Evolutionary conservation across 371 early-diverging fungal genomes (phyloP).

Genomic region (Rhizopus microsporus): DNA sequence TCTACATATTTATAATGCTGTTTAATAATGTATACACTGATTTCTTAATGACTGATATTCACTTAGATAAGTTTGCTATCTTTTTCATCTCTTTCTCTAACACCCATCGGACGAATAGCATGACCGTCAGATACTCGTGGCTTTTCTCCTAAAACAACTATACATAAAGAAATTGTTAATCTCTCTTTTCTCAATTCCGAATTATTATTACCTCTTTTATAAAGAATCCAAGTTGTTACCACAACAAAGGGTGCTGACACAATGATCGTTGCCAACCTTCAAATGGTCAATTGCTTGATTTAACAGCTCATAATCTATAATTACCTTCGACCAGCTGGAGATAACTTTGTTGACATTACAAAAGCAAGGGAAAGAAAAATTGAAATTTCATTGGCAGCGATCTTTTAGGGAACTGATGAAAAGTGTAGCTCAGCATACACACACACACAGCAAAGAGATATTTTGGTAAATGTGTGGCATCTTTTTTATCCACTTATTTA

Average conservation of each 20-base stretch:
- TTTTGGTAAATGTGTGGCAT: too few relatives aligned
- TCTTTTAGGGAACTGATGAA: too few relatives aligned
- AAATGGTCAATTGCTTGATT: not conserved
- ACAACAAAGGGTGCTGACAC: conserved; percentile 48
- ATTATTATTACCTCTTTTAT: conserved; percentile 39
- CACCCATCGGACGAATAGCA: conserved; percentile 45
- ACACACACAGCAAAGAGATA: too few relatives aligned
- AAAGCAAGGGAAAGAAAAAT: not conserved
- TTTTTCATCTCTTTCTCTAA: conserved; percentile 30
- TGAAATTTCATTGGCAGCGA: too few relatives aligned
- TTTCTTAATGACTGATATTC: not conserved
- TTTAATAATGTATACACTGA: too few relatives aligned
- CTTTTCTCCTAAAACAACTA: conserved; percentile 49
- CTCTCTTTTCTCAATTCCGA: not conserved
- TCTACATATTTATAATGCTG: too few relatives aligned
- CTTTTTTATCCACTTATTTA: not conserved
- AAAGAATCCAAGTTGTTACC: conserved; percentile 46
- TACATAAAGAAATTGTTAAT: conserved; percentile 1
- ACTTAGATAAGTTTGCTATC: conserved; percentile 13
- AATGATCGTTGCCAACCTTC: conserved; percentile 46
- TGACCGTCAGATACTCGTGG: conserved; percentile 37
- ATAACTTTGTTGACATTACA: conserved; percentile 26
- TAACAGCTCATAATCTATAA: conserved; percentile 1
- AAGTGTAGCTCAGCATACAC: too few relatives aligned
- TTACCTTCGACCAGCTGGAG: conserved; percentile 40